A percentile compares a stretch with the other conserved stretches of the same genome.
phyloP scores from a whole-genome alignment of 768 basidiomycete genomes.

The Lactarius akahatsu region DNA sequence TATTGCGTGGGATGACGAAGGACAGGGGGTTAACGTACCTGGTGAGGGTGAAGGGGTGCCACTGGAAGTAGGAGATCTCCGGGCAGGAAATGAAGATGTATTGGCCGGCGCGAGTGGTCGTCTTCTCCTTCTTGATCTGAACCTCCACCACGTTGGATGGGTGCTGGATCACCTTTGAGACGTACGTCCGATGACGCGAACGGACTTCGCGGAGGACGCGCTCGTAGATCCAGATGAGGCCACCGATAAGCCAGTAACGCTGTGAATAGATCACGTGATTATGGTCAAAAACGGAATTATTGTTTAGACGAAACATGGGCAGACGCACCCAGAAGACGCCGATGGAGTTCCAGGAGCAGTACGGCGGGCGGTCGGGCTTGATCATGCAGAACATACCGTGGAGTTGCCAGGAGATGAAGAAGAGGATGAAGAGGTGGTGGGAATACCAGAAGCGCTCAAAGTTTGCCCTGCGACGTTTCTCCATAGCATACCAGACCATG shows the following conservation, averaged over 20 bases:
- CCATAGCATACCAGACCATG: slow-evolving; percentile 85
- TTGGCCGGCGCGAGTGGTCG: slow-evolving; percentile 77
- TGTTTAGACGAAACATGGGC: background rate
- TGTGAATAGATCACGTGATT: slow-evolving; percentile 34
- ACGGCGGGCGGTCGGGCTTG: slow-evolving; percentile 84
- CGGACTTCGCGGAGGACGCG: slow-evolving; percentile 91
- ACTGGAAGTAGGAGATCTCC: slow-evolving; percentile 92
- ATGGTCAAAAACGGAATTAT: background rate
- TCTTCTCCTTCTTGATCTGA: slow-evolving; percentile 97
- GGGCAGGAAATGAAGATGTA: slow-evolving; percentile 94
- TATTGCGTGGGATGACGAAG: slow-evolving; percentile 16
- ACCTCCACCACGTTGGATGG: slow-evolving; percentile 93
- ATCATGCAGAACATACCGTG: slow-evolving; percentile 99
- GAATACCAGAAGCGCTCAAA: slow-evolving; percentile 92
- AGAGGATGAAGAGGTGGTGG: slow-evolving; percentile 85
- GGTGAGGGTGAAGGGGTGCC: slow-evolving; percentile 96
- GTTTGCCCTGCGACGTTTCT: slow-evolving; percentile 71
- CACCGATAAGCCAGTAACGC: slow-evolving; percentile 91
- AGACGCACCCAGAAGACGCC: slow-evolving; percentile 91
- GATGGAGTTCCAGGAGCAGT: slow-evolving; percentile 78
- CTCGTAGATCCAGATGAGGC: slow-evolving; percentile 81
- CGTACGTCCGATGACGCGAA: slow-evolving; percentile 86
- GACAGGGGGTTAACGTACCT: slow-evolving; percentile 44
- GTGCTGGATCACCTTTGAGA: slow-evolving; percentile 94
- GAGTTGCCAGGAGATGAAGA: slow-evolving; percentile 93